These are phyloP conservation scores for Rhynchosporium secalis DNA, from an alignment of 2,329 filamentous ascomycete species.

Conservation along the genomic window DNA sequence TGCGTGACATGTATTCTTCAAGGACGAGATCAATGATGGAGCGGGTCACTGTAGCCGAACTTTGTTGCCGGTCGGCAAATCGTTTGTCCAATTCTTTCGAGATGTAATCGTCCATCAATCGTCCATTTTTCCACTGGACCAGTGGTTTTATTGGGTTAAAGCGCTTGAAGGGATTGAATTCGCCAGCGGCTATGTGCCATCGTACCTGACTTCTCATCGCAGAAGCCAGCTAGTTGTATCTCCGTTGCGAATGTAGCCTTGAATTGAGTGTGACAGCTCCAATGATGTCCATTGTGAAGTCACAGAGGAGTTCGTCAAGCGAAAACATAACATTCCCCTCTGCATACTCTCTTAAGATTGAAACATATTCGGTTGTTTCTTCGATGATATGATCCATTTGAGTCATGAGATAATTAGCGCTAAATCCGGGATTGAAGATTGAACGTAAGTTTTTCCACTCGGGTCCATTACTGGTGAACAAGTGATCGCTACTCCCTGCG, in stretches of 20 bases:
- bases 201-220: constrained; percentile 27
- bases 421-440: constrained; percentile 35
- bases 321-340: constrained; percentile 26
- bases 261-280: constrained; percentile 25
- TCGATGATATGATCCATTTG: constrained; percentile 29
- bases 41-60: constrained; percentile 15
- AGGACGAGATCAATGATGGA: constrained; percentile 31
- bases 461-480: constrained; percentile 29
- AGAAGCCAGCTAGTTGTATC: constrained; percentile 26
- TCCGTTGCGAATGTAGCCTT: constrained; percentile 26
- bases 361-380: constrained; percentile 25
- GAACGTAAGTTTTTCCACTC: constrained; percentile 33
- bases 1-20: constrained; percentile 27
- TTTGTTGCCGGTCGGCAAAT: constrained; percentile 20
- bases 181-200: constrained; percentile 26
- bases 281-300: constrained; percentile 33
- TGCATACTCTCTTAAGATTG: constrained; percentile 27
- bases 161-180: constrained; percentile 25
- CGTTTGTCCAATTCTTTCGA: constrained; percentile 29
- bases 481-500: constrained; percentile 21
- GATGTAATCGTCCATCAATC: constrained; percentile 32
- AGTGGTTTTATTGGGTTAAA: constrained; percentile 28
- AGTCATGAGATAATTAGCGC: constrained; percentile 23
- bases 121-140: constrained; percentile 28
- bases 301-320: constrained; percentile 25